Evolutionary conservation across 495 filamentous ascomycete species (phyloP), one percentile per base, ranked within the genome.

Genomic region (Penicillium crystallinum): DNA sequence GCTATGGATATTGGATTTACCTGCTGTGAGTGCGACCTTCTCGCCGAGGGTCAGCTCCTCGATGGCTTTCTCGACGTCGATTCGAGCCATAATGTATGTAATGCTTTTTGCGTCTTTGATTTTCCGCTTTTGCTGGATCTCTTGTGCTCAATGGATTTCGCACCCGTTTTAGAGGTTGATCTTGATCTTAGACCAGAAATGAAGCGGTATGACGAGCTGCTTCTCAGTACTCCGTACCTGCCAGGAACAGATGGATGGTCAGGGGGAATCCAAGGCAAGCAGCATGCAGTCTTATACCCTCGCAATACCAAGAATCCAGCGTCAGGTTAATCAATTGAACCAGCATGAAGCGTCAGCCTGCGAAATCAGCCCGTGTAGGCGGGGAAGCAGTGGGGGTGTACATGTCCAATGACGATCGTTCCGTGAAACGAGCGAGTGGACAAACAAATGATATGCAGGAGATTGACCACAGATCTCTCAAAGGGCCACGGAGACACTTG

Each of bases 51-150:
- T 81, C 42, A 87, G 77, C 74, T 85, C 77, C 53, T 78, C 72
- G 37, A 87, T 73, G 11, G 80, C 68, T 52, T 80, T 74, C 55
- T 86, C 83, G 33, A 87, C 80, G 53, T 86, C 72, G 39, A 86
- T 73, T 43, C 76, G 76, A 46, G 75, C 72, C 79, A 86, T 86
- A 52, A 36, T 62, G 44, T 48, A 40, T 18, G 2, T 15, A 22
- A 39, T 27, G 23, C 37, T 12, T 30, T 23, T 42, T 23, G 29
- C 5, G 17, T 1, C 3, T 36, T 15, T 47, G 17, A 4, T 42
- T 31, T 22, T 25, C 29, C 17, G 7, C 3, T 36, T 10, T 25
- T 10, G 1, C 4, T 12, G 34, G 14, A 6, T 36, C 34, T 11
- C 10, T 36, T 15, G 31, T 21, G 17, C 19, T 35, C 43, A 15